Conservation (phyloP, 345 rosid genomes). For the Schrenkiella parvula region DNA sequence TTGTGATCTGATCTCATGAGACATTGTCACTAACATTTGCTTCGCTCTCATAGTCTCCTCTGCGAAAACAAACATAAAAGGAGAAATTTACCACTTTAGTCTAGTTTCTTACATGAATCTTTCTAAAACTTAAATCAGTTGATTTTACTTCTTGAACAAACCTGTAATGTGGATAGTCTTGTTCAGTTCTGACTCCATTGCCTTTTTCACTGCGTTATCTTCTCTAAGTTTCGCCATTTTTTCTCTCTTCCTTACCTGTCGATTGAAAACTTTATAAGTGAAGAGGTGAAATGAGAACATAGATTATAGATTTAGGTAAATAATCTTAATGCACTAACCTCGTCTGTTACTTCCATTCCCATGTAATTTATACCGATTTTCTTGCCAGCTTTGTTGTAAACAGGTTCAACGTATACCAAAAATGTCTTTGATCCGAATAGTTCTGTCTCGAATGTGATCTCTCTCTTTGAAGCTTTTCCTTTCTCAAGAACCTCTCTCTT, state of each 20-base stretch:
- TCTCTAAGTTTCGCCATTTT: constrained; percentile 85
- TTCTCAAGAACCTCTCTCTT: constrained; percentile 88
- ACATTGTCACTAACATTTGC: constrained; percentile 97
- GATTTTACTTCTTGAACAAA: constrained; percentile 22
- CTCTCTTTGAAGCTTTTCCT: constrained; percentile 87
- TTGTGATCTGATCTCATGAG: constrained; percentile 97
- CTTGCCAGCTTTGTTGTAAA: constrained; percentile 75
- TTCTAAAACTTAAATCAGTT: neutral
- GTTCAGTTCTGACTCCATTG: constrained; percentile 91
- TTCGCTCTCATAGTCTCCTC: constrained; percentile 99
- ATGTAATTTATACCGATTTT: constrained; percentile 90
- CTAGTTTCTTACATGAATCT: neutral
- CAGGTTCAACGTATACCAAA: constrained; percentile 87
- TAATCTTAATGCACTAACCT: constrained; percentile 41
- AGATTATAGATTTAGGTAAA: neutral
- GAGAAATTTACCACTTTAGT: neutral
- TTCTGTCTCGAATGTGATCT: constrained; percentile 81
- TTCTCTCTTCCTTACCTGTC: constrained; percentile 77
- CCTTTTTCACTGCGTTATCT: constrained; percentile 93
- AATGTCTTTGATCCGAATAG: constrained; percentile 85
- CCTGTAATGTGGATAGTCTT: constrained; percentile 98
- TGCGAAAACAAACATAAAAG: constrained; percentile 23
- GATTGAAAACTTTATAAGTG: neutral
- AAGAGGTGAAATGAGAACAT: neutral
- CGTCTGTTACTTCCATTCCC: constrained; percentile 98